Evolutionary conservation across 805 yeast species (phyloP), one percentile per base, ranked within the genome.

Genomic region (Saturnispora ahearnii): DNA sequence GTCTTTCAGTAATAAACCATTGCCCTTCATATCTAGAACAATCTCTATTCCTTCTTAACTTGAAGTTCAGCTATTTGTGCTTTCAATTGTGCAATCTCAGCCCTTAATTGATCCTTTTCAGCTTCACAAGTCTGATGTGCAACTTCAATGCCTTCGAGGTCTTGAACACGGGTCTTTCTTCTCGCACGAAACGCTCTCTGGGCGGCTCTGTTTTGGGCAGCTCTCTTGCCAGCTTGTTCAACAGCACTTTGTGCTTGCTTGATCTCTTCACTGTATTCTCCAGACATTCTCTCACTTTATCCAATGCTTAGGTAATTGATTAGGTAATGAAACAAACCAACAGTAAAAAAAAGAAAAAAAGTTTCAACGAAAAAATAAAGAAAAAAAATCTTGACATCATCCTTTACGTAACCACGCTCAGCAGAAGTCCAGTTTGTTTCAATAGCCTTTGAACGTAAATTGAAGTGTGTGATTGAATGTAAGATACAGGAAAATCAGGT

Each of bases 101-200:
- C 73, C 53, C 81, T 75, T 52, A 88, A 71, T n/a, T 73, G 76
- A 52, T 80, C 84, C 56, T 87, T 75, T 31, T 82, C 77, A 56
- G 78, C 79, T 59, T 79, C 77, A 57, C 86, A 70, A n/a, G 69
- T 71, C 54, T 78, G 79, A 51, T 79, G 79, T 58, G 81, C 82
- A 43, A 73, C 71, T 10, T 86, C 85, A 61, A 82, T 81, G 34
- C 71, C 65, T 67, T 90, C 96, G 51, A 90, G 72, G 45, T 87
- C 91, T 64, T 81, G 84, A 56, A 90, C 80, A 60, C 87, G 82
- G 51, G 78, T 76, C 59, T 89, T 96, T 62, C 86, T 83, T 53
- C 96, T 76, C 62, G 81, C 82, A 62, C 97, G 77, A 68, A 89
- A 90, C 8, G 96, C 96, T 57, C 87, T 79, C 68, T 90, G 97